Evolutionary conservation across 2,329 filamentous ascomycete species (phyloP).

Genomic region (Aquanectria penicillioides): DNA sequence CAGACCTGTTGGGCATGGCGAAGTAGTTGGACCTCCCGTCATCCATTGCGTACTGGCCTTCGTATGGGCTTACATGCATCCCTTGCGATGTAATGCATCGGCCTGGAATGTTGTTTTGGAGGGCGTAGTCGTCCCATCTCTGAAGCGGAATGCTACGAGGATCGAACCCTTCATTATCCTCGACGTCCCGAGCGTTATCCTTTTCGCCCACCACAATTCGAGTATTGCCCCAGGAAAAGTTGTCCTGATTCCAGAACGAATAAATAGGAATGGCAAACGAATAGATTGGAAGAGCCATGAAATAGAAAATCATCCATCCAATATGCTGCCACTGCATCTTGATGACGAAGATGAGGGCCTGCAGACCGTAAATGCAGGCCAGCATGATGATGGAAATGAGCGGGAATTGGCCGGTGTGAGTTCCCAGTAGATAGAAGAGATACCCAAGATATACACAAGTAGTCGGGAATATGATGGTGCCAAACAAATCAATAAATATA

Average conservation of each 20-base stretch:
- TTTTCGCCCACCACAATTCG: slow-evolving; percentile 96
- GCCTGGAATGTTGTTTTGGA: slow-evolving; percentile 86
- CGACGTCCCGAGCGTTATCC: slow-evolving; percentile 86
- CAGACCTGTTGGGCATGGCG: slow-evolving; percentile 62
- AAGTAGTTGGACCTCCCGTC: slow-evolving; percentile 96
- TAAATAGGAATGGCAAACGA: slow-evolving; percentile 91
- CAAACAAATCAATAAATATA: slow-evolving; percentile 92
- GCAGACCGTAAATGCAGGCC: slow-evolving; percentile 91
- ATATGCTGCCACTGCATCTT: slow-evolving; percentile 98
- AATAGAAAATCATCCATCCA: slow-evolving; percentile 99
- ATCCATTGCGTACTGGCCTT: slow-evolving; percentile 97
- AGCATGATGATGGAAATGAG: slow-evolving; percentile 89
- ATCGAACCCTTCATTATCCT: slow-evolving; percentile 86
- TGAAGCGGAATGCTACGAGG: slow-evolving; percentile 93
- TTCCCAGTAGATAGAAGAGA: slow-evolving; percentile 82
- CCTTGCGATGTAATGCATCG: slow-evolving; percentile 79
- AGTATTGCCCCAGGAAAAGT: slow-evolving; percentile 99
- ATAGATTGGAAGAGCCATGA: slow-evolving; percentile 92
- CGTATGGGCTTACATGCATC: too few species aligned
- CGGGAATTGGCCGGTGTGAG: slow-evolving; percentile 78
- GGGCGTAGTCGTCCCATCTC: slow-evolving; percentile 95
- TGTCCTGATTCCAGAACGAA: slow-evolving; percentile 99
- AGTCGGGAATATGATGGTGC: slow-evolving; percentile 90
- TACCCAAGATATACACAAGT: too few species aligned
- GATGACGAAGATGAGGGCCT: slow-evolving; percentile 94